Conservation (phyloP, 2,329 filamentous ascomycete species). For the Penicillium hesseltinei region DNA sequence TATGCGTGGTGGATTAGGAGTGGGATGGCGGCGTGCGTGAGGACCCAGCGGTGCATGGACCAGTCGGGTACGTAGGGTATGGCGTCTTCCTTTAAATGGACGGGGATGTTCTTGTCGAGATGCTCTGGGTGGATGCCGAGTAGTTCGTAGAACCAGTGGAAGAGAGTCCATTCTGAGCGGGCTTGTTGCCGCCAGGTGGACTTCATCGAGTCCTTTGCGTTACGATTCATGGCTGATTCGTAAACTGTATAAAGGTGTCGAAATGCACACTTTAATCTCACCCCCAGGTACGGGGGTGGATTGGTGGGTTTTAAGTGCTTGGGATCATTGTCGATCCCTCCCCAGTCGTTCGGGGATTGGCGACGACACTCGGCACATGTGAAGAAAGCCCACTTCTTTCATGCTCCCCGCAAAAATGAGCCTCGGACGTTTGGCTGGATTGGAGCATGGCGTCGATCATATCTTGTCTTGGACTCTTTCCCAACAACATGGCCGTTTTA, state of each 20-base stretch:
- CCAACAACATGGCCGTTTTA: slow-evolving; percentile 15
- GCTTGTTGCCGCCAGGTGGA: slow-evolving; percentile 26
- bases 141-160: slow-evolving; percentile 29
- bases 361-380: slow-evolving; percentile 17
- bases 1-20: too few relatives aligned
- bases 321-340: slow-evolving; percentile 18
- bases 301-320: slow-evolving; percentile 15
- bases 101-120: too few relatives aligned
- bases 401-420: slow-evolving; percentile 17
- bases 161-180: slow-evolving; percentile 24
- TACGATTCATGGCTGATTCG: slow-evolving; percentile 14
- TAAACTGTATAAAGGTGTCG: background rate
- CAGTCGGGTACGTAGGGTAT: too few relatives aligned
- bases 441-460: slow-evolving; percentile 19
- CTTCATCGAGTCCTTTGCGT: slow-evolving; percentile 30
- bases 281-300: background rate
- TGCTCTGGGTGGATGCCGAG: slow-evolving; percentile 8
- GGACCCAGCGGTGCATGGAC: too few relatives aligned
- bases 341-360: slow-evolving; percentile 9
- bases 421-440: slow-evolving; percentile 11
- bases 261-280: background rate
- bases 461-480: slow-evolving; percentile 8
- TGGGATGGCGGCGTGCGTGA: too few relatives aligned
- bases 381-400: slow-evolving; percentile 14
- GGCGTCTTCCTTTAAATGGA: too few relatives aligned